A percentile compares a stretch with the other conserved stretches of the same genome.
phyloP scores from a whole-genome alignment of 2,329 filamentous ascomycete species.

The Fusarium sp. region DNA sequence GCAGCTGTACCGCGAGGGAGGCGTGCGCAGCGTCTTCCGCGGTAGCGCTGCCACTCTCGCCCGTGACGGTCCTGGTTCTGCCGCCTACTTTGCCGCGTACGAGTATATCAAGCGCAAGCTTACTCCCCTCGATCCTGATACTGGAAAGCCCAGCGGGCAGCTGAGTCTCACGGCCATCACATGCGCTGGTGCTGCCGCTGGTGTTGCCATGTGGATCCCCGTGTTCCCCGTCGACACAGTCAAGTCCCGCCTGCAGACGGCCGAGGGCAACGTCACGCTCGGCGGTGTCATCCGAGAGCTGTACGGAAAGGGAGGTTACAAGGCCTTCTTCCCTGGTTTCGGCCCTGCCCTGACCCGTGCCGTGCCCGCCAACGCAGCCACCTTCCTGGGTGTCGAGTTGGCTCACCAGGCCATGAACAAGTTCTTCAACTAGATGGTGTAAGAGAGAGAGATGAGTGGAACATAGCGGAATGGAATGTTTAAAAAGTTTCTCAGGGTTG shows the following conservation, averaged over 20 bases:
- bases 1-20: constrained; percentile 91
- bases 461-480: not conserved
- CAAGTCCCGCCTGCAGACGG: constrained; percentile 92
- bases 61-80: constrained; percentile 89
- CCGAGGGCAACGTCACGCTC: constrained; percentile 83
- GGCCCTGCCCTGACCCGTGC: constrained; percentile 91
- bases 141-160: constrained; percentile 75
- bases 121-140: constrained; percentile 79
- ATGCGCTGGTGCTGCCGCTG: constrained; percentile 85
- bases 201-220: constrained; percentile 98
- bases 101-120: constrained; percentile 90
- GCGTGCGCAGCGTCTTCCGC: constrained; percentile 89
- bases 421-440: constrained; percentile 59
- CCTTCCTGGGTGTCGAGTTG: constrained; percentile 85
- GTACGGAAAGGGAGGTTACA: constrained; percentile 82
- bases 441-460: not conserved
- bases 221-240: constrained; percentile 98
- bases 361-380: constrained; percentile 95
- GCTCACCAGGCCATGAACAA: constrained; percentile 84
- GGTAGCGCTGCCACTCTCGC: constrained; percentile 90
- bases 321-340: constrained; percentile 97
- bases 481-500: constrained; percentile 31
- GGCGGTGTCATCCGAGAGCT: constrained; percentile 79
- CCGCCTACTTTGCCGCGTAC: constrained; percentile 97
- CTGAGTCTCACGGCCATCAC: constrained; percentile 84